Conservation (phyloP, 306 rosid species). For the Vicia villosa region DNA sequence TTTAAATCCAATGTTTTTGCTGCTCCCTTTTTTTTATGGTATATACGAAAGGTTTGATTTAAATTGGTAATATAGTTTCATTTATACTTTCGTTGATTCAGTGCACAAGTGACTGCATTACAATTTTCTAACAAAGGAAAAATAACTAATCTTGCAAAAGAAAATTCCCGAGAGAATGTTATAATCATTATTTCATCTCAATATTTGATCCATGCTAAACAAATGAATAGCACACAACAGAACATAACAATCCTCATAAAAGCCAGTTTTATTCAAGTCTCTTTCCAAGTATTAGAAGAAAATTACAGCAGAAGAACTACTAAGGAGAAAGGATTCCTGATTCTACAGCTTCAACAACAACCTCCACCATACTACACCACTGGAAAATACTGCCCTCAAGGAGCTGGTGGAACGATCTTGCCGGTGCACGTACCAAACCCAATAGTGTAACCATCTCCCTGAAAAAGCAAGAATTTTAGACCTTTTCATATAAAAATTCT, state of each 20-base stretch:
- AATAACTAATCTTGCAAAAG: neutral
- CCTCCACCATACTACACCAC: neutral
- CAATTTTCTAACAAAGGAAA: neutral
- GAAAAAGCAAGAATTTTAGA: conserved; percentile 40
- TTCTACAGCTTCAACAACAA: conserved; percentile 25
- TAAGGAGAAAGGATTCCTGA: neutral
- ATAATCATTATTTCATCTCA: neutral
- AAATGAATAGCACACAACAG: neutral
- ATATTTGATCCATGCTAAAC: neutral
- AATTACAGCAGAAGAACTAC: conserved; percentile 24
- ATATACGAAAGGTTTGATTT: no score
- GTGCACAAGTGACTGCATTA: neutral
- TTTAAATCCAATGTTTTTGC: neutral
- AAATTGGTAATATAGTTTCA: no score
- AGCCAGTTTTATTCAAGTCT: conserved; percentile 36
- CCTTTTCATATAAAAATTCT: neutral
- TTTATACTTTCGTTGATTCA: no score
- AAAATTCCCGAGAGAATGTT: neutral
- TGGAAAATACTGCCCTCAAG: conserved; percentile 35
- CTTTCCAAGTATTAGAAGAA: neutral
- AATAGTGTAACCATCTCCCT: conserved; percentile 81
- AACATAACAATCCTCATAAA: conserved; percentile 1
- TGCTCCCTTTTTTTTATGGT: neutral
- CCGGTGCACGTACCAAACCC: conserved; percentile 90
- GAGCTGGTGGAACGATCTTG: conserved; percentile 65